phyloP scores from a whole-genome alignment of 2,329 filamentous ascomycete genomes.

The Dactylellina haptotyla region DNA sequence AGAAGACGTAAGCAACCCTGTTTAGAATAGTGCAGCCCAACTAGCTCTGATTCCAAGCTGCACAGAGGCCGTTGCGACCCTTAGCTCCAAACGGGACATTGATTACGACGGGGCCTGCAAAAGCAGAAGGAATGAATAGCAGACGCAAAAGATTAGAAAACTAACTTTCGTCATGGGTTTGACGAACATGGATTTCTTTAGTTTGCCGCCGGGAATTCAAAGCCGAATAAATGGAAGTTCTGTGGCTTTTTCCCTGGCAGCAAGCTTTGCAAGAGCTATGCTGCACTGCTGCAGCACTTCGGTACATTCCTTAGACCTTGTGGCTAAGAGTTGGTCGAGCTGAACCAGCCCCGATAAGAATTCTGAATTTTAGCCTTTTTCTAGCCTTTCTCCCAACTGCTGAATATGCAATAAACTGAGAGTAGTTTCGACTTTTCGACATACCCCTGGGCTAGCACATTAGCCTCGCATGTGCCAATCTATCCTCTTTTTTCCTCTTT shows the following conservation, averaged over 20 bases:
- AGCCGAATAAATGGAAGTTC: no score
- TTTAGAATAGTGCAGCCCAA: background rate
- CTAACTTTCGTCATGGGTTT: constrained; percentile 3
- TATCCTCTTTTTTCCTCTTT: background rate
- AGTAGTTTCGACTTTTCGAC: no score
- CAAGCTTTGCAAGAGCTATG: no score
- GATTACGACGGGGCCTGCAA: background rate
- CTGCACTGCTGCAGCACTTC: background rate
- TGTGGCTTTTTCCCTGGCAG: no score
- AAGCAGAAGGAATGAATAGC: background rate
- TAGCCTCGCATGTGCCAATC: constrained; percentile 11
- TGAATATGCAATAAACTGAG: no score
- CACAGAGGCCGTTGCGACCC: constrained; percentile 28
- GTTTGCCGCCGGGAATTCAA: background rate
- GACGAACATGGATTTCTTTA: background rate
- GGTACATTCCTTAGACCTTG: no score
- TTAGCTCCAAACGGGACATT: constrained; percentile 8
- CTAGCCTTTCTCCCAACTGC: no score
- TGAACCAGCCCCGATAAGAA: background rate
- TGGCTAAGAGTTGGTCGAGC: background rate
- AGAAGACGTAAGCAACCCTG: constrained; percentile 47
- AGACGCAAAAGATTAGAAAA: no score
- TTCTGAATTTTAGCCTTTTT: background rate
- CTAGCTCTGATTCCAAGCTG: constrained; percentile 18
- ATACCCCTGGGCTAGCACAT: background rate